Percentiles rank a stretch among this genome's conserved stretches.
Conservation (phyloP, 306 rosid genomes). For the Dalbergia cultrata region DNA sequence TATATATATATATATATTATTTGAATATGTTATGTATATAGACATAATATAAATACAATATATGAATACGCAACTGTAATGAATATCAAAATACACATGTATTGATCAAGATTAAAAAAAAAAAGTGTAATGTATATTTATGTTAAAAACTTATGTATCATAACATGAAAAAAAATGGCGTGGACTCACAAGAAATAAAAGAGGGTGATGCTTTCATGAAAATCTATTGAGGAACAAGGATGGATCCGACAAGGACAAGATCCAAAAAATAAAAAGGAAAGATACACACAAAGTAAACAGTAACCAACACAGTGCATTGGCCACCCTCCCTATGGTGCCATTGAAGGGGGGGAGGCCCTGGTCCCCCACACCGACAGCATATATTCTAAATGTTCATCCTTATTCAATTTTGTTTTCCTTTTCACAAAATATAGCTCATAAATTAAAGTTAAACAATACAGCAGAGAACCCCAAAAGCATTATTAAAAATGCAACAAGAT, state of each 20-base stretch:
- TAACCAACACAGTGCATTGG: constrained; percentile 39
- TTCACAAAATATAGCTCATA: constrained; percentile 28
- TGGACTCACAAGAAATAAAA: neutral
- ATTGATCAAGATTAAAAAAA: no score
- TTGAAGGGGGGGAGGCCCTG: constrained; percentile 5
- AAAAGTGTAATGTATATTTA: no score
- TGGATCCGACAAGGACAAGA: neutral
- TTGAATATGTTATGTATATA: no score
- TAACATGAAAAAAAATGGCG: no score
- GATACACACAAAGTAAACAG: neutral
- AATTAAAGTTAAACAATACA: neutral
- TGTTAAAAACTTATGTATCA: no score
- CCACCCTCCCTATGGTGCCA: neutral
- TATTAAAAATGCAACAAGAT: constrained; percentile 16
- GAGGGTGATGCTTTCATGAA: constrained; percentile 29
- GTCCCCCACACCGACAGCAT: constrained; percentile 40
- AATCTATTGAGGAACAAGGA: constrained; percentile 34
- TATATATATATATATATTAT: neutral
- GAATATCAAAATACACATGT: no score
- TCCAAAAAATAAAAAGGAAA: neutral
- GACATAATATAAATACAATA: no score
- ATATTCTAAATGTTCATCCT: constrained; percentile 28
- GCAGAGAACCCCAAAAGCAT: constrained; percentile 25
- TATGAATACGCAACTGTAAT: no score
- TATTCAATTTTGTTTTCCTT: constrained; percentile 6